phyloP scores from a whole-genome alignment of 129 eudicot genomes.

The Escallonia herrerae region DNA sequence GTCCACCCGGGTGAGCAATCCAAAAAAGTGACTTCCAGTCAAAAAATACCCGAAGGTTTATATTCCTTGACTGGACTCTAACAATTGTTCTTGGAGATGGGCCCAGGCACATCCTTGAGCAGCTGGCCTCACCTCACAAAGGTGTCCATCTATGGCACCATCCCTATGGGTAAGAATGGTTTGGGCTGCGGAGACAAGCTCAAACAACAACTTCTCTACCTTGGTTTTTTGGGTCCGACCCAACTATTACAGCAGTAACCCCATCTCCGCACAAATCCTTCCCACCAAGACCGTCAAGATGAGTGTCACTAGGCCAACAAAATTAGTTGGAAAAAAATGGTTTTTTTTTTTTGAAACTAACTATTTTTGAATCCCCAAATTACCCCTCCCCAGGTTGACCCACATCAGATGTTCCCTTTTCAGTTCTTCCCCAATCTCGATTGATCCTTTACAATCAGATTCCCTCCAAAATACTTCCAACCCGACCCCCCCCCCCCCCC shows the following conservation, averaged over 20 bases:
- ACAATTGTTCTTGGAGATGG: constrained; percentile 37
- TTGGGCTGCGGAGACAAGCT: no score
- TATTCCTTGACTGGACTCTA: constrained; percentile 32
- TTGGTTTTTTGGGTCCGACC: constrained; percentile 32
- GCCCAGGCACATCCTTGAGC: constrained; percentile 40
- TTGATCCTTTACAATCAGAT: no score
- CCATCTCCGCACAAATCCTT: constrained; percentile 67
- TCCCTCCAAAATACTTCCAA: no score
- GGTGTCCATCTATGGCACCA: constrained; percentile 42
- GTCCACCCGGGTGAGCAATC: constrained; percentile 59
- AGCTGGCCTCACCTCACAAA: constrained; percentile 40
- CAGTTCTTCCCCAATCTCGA: no score
- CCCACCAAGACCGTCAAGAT: no score
- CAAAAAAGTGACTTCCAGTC: constrained; percentile 71
- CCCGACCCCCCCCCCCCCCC: no score
- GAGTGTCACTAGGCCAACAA: no score
- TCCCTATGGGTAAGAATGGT: constrained; percentile 43
- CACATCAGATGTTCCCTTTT: no score
- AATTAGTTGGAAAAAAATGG: no score
- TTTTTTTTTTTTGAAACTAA: no score
- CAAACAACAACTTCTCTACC: constrained; percentile 36
- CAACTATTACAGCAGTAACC: constrained; percentile 43
- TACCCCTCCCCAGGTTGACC: no score
- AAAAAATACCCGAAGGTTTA: constrained; percentile 30
- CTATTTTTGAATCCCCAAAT: no score